Evolutionary conservation across 345 rosid genomes (phyloP).

Genomic region (Eucalyptus lansdowneana): DNA sequence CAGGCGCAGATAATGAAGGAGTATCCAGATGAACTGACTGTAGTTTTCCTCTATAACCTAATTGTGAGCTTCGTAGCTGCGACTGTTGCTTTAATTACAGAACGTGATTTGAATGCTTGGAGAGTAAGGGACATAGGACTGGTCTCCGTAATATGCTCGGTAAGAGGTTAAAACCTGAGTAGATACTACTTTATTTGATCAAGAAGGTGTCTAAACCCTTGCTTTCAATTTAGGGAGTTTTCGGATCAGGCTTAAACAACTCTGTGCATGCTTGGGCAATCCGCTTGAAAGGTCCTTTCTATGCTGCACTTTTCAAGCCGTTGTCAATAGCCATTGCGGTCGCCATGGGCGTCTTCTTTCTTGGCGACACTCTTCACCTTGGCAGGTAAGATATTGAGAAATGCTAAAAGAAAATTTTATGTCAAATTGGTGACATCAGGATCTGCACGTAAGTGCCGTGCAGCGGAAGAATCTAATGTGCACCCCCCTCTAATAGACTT

Average conservation of each 20-base stretch:
- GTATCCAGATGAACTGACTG: conserved; percentile 77
- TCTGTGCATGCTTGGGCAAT: conserved; percentile 52
- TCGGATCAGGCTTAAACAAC: conserved; percentile 46
- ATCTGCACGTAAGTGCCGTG: neutral
- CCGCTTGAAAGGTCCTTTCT: conserved; percentile 61
- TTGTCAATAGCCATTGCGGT: conserved; percentile 68
- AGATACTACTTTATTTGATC: neutral
- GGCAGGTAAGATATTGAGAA: conserved; percentile 36
- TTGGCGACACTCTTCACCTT: conserved; percentile 57
- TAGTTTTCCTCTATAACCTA: conserved; percentile 69
- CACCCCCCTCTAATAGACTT: neutral
- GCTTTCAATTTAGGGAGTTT: conserved; percentile 30
- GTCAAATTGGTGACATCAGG: neutral
- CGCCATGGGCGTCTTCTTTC: conserved; percentile 55
- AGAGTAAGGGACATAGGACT: conserved; percentile 37
- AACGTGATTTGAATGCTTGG: conserved; percentile 56
- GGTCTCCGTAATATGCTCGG: conserved; percentile 70
- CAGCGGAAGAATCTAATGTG: neutral
- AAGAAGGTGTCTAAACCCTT: neutral
- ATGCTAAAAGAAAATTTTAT: neutral
- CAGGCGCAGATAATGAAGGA: conserved; percentile 82
- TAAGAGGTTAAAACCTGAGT: conserved; percentile 10
- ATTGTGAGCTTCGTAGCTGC: conserved; percentile 53
- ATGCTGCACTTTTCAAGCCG: conserved; percentile 63
- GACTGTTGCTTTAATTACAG: conserved; percentile 31